A percentile compares a stretch with the other conserved stretches of the same genome.
Conservation (phyloP, 2,329 filamentous ascomycete species). For the Knoxdaviesia capensis region DNA sequence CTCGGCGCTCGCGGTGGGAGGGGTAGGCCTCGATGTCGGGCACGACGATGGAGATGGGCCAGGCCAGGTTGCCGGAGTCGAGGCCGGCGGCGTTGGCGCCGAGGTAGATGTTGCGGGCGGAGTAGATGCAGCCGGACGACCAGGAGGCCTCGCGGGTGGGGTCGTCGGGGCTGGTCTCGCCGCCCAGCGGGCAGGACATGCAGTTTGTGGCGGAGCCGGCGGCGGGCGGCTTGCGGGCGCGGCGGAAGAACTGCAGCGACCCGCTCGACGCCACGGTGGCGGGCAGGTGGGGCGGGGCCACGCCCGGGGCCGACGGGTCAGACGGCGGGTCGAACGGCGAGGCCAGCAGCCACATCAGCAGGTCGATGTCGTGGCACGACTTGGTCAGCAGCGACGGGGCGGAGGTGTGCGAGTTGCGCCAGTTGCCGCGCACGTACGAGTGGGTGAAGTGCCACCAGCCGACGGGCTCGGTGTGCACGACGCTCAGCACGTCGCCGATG, state of each 20-base stretch:
- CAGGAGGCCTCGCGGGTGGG: too few relatives aligned
- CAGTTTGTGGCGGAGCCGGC: constrained; percentile 76
- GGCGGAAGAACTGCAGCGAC: constrained; percentile 58
- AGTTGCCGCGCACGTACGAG: constrained; percentile 83
- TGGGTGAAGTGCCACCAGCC: constrained; percentile 94
- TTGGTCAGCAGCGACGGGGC: constrained; percentile 79
- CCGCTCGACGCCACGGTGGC: constrained; percentile 57
- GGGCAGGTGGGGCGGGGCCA: constrained; percentile 46
- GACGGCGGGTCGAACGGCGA: constrained; percentile 41
- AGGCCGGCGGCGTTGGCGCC: constrained; percentile 41
- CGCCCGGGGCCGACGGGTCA: constrained; percentile 16
- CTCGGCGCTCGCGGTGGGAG: constrained; percentile 16
- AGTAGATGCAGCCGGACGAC: constrained; percentile 66
- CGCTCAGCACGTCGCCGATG: constrained; percentile 67
- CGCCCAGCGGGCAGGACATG: constrained; percentile 42
- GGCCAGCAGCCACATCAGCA: constrained; percentile 77
- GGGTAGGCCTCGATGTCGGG: constrained; percentile 75
- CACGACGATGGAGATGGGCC: constrained; percentile 79
- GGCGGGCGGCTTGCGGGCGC: constrained; percentile 49
- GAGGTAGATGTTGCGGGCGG: constrained; percentile 64
- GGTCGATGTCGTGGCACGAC: constrained; percentile 89
- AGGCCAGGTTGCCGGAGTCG: constrained; percentile 43
- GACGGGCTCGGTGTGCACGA: constrained; percentile 85
- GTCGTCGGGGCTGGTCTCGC: too few relatives aligned
- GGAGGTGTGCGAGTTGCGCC: constrained; percentile 61